Base-by-base conservation (phyloP, 2,329 filamentous ascomycete genomes). In the Hypoxylon sp. region DNA sequence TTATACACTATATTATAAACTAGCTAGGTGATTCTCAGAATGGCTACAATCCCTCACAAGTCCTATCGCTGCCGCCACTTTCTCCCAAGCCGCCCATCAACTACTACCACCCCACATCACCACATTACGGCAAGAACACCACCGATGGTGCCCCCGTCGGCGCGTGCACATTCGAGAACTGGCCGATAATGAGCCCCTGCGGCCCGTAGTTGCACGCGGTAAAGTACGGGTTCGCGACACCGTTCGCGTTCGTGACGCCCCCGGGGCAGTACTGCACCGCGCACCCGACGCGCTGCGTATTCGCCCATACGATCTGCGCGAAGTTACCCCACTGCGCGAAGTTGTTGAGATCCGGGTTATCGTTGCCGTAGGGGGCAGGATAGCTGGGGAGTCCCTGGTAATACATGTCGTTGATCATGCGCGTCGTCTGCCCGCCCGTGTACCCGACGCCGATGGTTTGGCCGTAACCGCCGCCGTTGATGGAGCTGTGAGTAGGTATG, bases 191-290 rank as follows among this genome's bases (percentile, higher is more conserved):
- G 10, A 4, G 6, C 4, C 41, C 41, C 2, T 5, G 6, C 17
- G 41, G 41, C n/a, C 41, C 19, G 41, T 44, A 44, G 41, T 44
- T 22, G 41, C 41, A 44, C 7, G 8, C 41, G 6, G 41, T 44
- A 6, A 44, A 44, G 17, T 44, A 44, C 6, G 41, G 41, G 3
- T 20, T 7, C 24, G 24, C 10, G 6, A 3, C 19, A 3, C 4
- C 17, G 2, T 3, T 1, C 17, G 17, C 17, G 41, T 44, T 44
- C 6, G 41, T 7, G 17, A 44, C 3, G 17, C 41, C 41, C 5
- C 6, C 19, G 17, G 41, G 41, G 17, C 41, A 44, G 41, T 44
- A 44, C 17, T 44, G 6, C 3, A 46, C 22, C 6, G 43, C 43
- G 22, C 43, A 46, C 3, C 43, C 22, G 3, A 46, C 43, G 19